Evolutionary conservation across 2,329 filamentous ascomycete species (phyloP).

Genomic region (Aspergillus novoparasiticus): DNA sequence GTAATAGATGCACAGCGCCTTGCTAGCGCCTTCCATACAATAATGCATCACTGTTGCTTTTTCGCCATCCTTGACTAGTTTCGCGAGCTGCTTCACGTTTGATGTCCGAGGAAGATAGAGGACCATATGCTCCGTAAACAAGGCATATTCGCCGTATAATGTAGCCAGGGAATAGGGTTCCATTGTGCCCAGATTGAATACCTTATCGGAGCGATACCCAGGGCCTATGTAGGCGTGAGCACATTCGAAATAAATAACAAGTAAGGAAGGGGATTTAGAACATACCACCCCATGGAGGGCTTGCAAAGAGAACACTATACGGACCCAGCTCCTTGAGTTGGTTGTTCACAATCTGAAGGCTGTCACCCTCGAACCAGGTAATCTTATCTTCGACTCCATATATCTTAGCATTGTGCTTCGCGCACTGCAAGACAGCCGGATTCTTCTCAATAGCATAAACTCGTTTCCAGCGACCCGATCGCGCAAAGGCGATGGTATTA

Average conservation of each 20-base stretch:
- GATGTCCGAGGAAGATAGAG: constrained; percentile 86
- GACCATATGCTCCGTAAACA: constrained; percentile 58
- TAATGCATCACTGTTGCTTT: constrained; percentile 84
- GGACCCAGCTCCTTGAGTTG: constrained; percentile 51
- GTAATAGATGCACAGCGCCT: constrained; percentile 66
- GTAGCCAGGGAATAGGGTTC: constrained; percentile 75
- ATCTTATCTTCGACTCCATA: constrained; percentile 80
- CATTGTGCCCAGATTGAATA: constrained; percentile 87
- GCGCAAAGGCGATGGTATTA: constrained; percentile 92
- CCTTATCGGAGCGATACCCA: constrained; percentile 62
- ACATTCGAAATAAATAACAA: no score
- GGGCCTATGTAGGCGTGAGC: constrained; percentile 51
- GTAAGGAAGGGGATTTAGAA: not conserved
- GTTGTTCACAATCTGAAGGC: constrained; percentile 69
- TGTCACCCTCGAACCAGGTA: constrained; percentile 84
- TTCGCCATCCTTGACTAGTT: constrained; percentile 46
- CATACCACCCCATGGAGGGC: constrained; percentile 73
- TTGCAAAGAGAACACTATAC: constrained; percentile 67
- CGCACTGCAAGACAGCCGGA: constrained; percentile 77
- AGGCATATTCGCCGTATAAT: constrained; percentile 64
- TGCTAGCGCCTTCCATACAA: constrained; percentile 86
- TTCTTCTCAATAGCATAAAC: constrained; percentile 91
- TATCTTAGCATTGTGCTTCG: constrained; percentile 85
- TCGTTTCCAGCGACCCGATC: constrained; percentile 74
- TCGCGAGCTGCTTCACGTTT: constrained; percentile 76